These are phyloP conservation scores for Raffaelea albimanens DNA, from an alignment of 2,329 filamentous ascomycete genomes.

Conservation along the genomic window DNA sequence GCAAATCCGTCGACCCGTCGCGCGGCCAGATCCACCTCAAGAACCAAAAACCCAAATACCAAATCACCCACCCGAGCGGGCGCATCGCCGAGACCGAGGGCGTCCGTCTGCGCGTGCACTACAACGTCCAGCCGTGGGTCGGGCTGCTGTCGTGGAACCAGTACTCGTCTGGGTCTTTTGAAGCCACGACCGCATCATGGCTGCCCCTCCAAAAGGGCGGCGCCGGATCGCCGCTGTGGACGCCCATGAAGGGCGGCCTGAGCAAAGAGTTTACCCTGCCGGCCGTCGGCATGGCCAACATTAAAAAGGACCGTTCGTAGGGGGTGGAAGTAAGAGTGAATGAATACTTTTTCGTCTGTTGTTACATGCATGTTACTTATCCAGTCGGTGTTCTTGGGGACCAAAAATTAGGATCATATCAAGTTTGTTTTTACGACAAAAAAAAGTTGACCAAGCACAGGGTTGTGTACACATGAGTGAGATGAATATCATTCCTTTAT, in stretches of 20 bases:
- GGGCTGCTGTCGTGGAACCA: slow-evolving; percentile 78
- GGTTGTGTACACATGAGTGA: too few species aligned
- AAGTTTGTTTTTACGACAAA: too few species aligned
- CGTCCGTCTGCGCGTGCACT: slow-evolving; percentile 73
- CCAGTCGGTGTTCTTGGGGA: too few species aligned
- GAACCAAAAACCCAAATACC: slow-evolving; percentile 91
- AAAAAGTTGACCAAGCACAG: too few species aligned
- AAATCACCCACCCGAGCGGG: slow-evolving; percentile 83
- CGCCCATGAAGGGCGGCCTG: slow-evolving; percentile 52
- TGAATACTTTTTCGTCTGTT: too few species aligned
- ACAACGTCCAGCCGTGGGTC: slow-evolving; percentile 98
- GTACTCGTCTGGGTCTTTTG: too few species aligned
- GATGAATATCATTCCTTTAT: too few species aligned
- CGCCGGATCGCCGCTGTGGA: slow-evolving; percentile 37
- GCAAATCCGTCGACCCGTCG: slow-evolving; percentile 50
- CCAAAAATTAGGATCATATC: too few species aligned
- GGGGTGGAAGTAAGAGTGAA: too few species aligned
- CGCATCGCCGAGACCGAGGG: slow-evolving; percentile 64
- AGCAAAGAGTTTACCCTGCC: slow-evolving; percentile 59
- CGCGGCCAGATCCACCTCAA: slow-evolving; percentile 67
- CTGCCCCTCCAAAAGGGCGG: slow-evolving; percentile 7
- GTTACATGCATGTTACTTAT: too few species aligned
- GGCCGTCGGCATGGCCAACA: slow-evolving; percentile 25
- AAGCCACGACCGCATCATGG: slow-evolving; percentile 29
- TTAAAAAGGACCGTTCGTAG: slow-evolving; percentile 1